Conservation (phyloP, 116 monocot genomes). For the Zostera marina region DNA sequence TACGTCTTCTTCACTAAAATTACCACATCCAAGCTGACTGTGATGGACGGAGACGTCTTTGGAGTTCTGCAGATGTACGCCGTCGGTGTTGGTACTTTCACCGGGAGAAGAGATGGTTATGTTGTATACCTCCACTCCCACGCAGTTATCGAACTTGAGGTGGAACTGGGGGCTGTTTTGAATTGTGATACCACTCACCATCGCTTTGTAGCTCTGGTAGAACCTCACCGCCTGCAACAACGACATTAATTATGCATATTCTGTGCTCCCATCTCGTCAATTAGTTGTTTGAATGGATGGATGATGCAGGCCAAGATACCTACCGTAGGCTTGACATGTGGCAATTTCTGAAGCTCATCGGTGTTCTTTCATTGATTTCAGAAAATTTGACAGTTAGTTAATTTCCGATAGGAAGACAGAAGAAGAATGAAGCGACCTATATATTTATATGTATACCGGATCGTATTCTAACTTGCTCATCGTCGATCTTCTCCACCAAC, state of each 20-base stretch:
- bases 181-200: conserved; percentile 55
- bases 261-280: too few species aligned
- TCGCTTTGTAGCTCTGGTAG: conserved; percentile 62
- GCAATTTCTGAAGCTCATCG: conserved; percentile 9
- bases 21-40: conserved; percentile 41
- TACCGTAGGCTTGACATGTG: conserved; percentile 40
- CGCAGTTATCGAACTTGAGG: conserved; percentile 74
- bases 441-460: conserved; percentile 9
- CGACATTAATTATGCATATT: not conserved
- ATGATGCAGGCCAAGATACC: not conserved
- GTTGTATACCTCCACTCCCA: conserved; percentile 40
- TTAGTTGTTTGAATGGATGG: not conserved
- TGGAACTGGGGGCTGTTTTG: conserved; percentile 76
- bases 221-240: conserved; percentile 48
- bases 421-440: not conserved
- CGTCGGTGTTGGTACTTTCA: conserved; percentile 73
- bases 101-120: conserved; percentile 56
- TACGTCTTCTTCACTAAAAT: not conserved
- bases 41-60: conserved; percentile 39
- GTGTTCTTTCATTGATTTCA: conserved; percentile 10
- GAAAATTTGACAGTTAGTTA: not conserved
- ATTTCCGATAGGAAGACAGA: not conserved
- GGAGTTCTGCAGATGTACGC: conserved; percentile 80
- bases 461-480: conserved; percentile 11
- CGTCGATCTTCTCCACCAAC: conserved; percentile 37